Percentiles rank a stretch among this genome's conserved stretches.
phyloP scores from a whole-genome alignment of 2,329 filamentous ascomycete species.

The Hymenoscyphus scutula region DNA sequence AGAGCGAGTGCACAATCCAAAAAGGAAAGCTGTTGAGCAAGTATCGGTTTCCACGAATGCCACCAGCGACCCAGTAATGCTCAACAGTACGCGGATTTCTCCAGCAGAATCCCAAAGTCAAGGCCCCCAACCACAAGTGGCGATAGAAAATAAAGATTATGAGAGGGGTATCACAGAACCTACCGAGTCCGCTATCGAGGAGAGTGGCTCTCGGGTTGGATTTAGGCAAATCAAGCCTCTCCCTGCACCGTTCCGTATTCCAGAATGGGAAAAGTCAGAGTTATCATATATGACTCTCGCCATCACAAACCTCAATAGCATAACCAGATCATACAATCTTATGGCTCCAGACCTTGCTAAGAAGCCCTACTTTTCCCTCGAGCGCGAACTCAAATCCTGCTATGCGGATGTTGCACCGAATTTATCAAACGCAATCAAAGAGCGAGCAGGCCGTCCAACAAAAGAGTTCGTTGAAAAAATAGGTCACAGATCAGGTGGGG shows the following conservation, averaged over 20 bases:
- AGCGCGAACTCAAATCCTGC: slow-evolving; percentile 77
- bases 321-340: slow-evolving; percentile 87
- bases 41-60: slow-evolving; percentile 47
- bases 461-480: slow-evolving; percentile 42
- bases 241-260: slow-evolving; percentile 70
- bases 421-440: slow-evolving; percentile 68
- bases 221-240: slow-evolving; percentile 35
- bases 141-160: slow-evolving; percentile 20
- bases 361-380: slow-evolving; percentile 84
- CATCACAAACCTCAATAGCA: slow-evolving; percentile 72
- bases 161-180: slow-evolving; percentile 11
- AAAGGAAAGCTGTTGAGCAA: slow-evolving; percentile 45
- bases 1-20: slow-evolving; percentile 65
- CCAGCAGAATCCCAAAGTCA: slow-evolving; percentile 17
- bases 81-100: slow-evolving; percentile 41
- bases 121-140: slow-evolving; percentile 19
- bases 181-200: slow-evolving; percentile 7
- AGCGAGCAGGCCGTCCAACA: slow-evolving; percentile 55
- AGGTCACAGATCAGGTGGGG: slow-evolving; percentile 46
- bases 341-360: slow-evolving; percentile 91
- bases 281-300: slow-evolving; percentile 71
- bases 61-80: slow-evolving; percentile 50
- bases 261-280: slow-evolving; percentile 72
- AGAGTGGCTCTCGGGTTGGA: slow-evolving; percentile 9
- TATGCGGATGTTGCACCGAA: slow-evolving; percentile 82